A percentile compares a stretch with the other conserved stretches of the same genome.
These are phyloP conservation scores for Penicillium sp. DNA, from an alignment of 2,329 filamentous ascomycete genomes.

Conservation along the genomic window DNA sequence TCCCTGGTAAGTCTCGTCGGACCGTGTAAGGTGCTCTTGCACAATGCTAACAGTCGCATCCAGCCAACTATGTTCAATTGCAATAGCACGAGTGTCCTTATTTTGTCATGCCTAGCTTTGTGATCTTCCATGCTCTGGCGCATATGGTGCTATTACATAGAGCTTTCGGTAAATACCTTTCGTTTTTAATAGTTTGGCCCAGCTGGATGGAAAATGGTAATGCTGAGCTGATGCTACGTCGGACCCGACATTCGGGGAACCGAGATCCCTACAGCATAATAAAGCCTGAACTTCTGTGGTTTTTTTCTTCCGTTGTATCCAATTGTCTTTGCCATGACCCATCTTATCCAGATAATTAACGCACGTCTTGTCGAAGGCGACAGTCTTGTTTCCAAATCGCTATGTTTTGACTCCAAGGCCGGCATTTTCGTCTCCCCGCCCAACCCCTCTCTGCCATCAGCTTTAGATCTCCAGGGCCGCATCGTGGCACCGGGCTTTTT, in stretches of 20 bases:
- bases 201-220: slow-evolving; percentile 10
- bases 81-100: slow-evolving; percentile 21
- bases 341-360: slow-evolving; percentile 19
- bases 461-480: slow-evolving; percentile 7
- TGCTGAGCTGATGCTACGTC: slow-evolving; percentile 1
- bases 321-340: slow-evolving; percentile 2
- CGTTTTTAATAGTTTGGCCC: slow-evolving; percentile 10
- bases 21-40: neutral
- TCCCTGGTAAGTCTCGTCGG: slow-evolving; percentile 66
- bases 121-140: slow-evolving; percentile 13
- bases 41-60: slow-evolving; percentile 9
- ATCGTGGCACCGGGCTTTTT: slow-evolving; percentile 15
- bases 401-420: slow-evolving; percentile 7
- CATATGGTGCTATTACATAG: slow-evolving; percentile 22
- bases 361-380: slow-evolving; percentile 32
- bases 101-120: neutral
- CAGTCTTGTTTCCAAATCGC: slow-evolving; percentile 32
- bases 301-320: neutral
- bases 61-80: slow-evolving; percentile 39
- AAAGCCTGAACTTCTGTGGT: neutral
- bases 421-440: slow-evolving; percentile 8
- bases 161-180: slow-evolving; percentile 26
- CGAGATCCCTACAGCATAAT: neutral
- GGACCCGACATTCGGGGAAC: neutral
- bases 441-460: neutral